These are phyloP conservation scores for Diaporthe batatas DNA, from an alignment of 2,329 filamentous ascomycete genomes.

Conservation along the genomic window DNA sequence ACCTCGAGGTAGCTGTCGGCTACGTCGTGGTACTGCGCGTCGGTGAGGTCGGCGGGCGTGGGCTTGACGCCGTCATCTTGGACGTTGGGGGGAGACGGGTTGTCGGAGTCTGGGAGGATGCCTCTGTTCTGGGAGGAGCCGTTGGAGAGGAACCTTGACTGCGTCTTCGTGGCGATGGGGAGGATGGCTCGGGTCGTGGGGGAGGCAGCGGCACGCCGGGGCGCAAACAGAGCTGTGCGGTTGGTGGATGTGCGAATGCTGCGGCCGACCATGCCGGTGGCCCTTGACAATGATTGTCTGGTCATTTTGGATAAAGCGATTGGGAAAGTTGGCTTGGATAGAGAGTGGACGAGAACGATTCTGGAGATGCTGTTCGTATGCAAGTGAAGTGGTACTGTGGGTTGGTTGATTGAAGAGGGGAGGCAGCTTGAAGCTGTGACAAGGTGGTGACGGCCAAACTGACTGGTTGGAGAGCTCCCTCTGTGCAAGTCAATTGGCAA, in stretches of 20 bases:
- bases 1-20: constrained; percentile 80
- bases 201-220: constrained; percentile 9
- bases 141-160: constrained; percentile 48
- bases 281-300: constrained; percentile 39
- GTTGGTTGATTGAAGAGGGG: background rate
- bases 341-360: background rate
- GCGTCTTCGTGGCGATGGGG: background rate
- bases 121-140: constrained; percentile 58
- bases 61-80: constrained; percentile 48
- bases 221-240: constrained; percentile 31
- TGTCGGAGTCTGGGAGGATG: constrained; percentile 70
- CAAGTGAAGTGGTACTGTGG: background rate
- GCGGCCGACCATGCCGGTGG: constrained; percentile 33
- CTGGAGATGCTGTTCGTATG: background rate
- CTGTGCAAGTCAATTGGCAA: background rate
- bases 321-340: background rate
- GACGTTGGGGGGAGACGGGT: constrained; percentile 63
- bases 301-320: constrained; percentile 28
- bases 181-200: background rate
- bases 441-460: background rate
- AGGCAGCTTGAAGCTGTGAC: constrained; percentile 24
- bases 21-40: constrained; percentile 80
- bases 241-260: constrained; percentile 35
- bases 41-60: constrained; percentile 73
- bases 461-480: constrained; percentile 7